Conservation (phyloP, 148 eudicot species). For the Rhododendron molle region DNA sequence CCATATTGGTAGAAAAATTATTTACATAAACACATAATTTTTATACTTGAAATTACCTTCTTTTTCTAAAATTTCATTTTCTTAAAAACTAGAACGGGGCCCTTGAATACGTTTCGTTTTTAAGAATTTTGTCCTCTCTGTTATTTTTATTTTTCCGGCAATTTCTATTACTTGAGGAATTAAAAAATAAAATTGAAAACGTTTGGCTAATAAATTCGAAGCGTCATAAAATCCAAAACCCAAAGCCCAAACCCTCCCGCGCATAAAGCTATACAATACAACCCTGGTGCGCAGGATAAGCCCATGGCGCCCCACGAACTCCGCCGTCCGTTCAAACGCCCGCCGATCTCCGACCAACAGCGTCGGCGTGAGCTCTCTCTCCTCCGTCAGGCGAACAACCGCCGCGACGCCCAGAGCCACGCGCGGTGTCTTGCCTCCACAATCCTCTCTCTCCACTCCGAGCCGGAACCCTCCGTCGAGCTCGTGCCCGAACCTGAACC, state of each 20-base stretch:
- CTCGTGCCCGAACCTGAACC: slow-evolving; percentile 10
- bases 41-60: no score
- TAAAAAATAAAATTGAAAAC: no score
- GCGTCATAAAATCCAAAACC: no score
- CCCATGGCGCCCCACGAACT: slow-evolving; percentile 73
- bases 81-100: no score
- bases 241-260: not conserved
- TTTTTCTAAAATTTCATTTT: no score
- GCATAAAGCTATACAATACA: not conserved
- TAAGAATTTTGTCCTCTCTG: no score
- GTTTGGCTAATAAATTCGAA: no score
- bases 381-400: slow-evolving; percentile 73
- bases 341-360: slow-evolving; percentile 85
- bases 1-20: no score
- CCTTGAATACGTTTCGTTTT: no score
- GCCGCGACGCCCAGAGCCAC: slow-evolving; percentile 70
- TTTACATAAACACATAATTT: no score
- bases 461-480: slow-evolving; percentile 11
- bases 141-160: no score
- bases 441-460: slow-evolving; percentile 44
- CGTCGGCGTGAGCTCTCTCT: slow-evolving; percentile 75
- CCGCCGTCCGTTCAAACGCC: slow-evolving; percentile 80
- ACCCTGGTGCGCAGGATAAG: not conserved
- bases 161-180: no score
- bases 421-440: slow-evolving; percentile 82